Conservation (phyloP, 352 stramenopile genomes). For the Phytopythium montanum region DNA sequence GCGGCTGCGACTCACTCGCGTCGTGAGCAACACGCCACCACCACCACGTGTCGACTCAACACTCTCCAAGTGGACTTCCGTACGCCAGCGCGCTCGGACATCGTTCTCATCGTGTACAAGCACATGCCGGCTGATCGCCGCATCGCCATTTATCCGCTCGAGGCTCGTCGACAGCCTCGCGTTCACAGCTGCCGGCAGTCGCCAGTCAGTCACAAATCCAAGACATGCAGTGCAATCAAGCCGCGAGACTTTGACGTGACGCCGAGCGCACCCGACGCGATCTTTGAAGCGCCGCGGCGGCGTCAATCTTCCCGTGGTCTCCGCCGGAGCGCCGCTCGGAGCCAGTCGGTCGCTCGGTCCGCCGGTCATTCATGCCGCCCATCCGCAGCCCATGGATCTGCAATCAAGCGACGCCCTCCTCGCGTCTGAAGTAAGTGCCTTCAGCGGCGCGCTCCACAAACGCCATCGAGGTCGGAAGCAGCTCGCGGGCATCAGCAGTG, state of each 20-base stretch:
- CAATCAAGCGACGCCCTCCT: conserved; percentile 1
- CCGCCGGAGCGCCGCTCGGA: background rate
- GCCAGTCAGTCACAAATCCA: too few relatives aligned
- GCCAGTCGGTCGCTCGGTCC: background rate
- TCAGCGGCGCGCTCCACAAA: background rate
- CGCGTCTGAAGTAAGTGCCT: background rate
- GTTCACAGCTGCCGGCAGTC: too few relatives aligned
- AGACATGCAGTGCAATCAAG: too few relatives aligned
- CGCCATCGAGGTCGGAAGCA: too few relatives aligned
- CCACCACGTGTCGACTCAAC: background rate
- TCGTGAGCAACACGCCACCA: background rate
- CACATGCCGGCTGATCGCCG: too few relatives aligned
- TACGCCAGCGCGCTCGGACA: background rate
- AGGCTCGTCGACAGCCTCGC: too few relatives aligned
- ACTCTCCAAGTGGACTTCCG: background rate
- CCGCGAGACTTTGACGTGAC: background rate
- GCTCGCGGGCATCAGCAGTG: too few relatives aligned
- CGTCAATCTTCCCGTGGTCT: background rate
- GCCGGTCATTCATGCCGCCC: background rate
- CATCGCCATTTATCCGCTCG: too few relatives aligned
- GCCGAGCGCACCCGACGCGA: background rate
- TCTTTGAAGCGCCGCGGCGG: conserved; percentile 2
- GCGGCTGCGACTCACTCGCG: background rate
- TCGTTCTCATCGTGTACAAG: background rate
- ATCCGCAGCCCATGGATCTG: background rate